Percentiles rank a stretch among this genome's conserved stretches.
These are phyloP conservation scores for Osmanthus fragrans DNA, from an alignment of 257 asterid genomes.

Conservation along the genomic window DNA sequence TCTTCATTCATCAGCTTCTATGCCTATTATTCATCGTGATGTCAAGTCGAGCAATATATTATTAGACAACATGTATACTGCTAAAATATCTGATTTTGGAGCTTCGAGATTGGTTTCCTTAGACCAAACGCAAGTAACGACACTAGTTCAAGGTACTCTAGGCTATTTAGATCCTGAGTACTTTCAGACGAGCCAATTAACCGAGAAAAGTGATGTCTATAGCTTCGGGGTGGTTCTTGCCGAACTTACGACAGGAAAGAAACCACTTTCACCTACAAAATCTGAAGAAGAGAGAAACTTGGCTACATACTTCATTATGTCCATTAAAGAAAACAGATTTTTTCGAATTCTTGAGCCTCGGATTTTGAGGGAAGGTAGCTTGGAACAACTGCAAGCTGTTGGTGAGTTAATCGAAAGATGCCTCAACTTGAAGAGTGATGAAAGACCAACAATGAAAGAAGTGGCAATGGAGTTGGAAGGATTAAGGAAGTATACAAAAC, in stretches of 20 bases:
- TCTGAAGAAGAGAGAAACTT: constrained; percentile 19
- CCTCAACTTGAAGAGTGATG: constrained; percentile 13
- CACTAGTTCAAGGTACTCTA: constrained; percentile 58
- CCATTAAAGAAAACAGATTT: constrained; percentile 22
- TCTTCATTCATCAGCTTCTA: constrained; percentile 45
- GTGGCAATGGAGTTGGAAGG: constrained; percentile 51
- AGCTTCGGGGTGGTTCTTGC: constrained; percentile 50
- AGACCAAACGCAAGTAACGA: constrained; percentile 51
- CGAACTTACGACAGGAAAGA: constrained; percentile 38
- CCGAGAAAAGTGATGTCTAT: constrained; percentile 56
- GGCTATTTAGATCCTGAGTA: constrained; percentile 59
- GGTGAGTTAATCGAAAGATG: constrained; percentile 22
- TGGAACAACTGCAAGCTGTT: constrained; percentile 20
- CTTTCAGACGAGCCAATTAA: constrained; percentile 46
- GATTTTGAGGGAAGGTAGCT: constrained; percentile 27
- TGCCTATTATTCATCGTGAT: constrained; percentile 47
- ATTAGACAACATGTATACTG: constrained; percentile 28
- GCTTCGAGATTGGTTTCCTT: constrained; percentile 53
- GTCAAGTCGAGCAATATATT: constrained; percentile 46
- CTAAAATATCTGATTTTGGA: constrained; percentile 60
- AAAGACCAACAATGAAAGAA: constrained; percentile 54
- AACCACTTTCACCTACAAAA: constrained; percentile 17
- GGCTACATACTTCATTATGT: constrained; percentile 12
- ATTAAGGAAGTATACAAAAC: constrained; percentile 36
- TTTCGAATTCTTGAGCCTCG: constrained; percentile 28